Percentiles rank a stretch among this genome's conserved stretches.
phyloP scores from a whole-genome alignment of 208 protist species.

The Phytomonas sp. region DNA sequence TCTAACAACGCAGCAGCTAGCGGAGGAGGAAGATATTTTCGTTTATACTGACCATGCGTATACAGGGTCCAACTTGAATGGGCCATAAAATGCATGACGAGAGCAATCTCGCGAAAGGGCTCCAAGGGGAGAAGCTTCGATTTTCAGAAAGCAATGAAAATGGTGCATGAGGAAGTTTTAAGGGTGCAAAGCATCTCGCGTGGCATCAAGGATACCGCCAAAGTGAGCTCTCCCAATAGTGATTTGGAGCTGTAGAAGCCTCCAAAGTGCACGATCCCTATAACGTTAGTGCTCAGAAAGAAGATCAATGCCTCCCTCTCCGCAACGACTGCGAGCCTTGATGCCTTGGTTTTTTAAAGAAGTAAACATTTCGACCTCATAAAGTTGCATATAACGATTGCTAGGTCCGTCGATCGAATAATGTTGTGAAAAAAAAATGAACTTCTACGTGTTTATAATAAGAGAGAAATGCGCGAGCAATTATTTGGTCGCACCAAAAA shows the following conservation, averaged over 20 bases:
- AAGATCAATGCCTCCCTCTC: conserved; percentile 64
- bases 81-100: background rate
- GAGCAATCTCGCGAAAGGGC: background rate
- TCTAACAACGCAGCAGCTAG: conserved; percentile 42
- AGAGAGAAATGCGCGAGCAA: background rate
- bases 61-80: conserved; percentile 37
- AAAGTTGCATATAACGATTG: conserved; percentile 28
- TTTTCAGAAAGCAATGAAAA: conserved; percentile 17
- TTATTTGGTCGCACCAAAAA: background rate
- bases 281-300: conserved; percentile 51
- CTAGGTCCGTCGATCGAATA: conserved; percentile 16
- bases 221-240: background rate
- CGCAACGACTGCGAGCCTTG: conserved; percentile 30
- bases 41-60: conserved; percentile 82
- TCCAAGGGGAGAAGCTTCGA: background rate
- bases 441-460: background rate
- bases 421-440: background rate
- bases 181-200: conserved; percentile 28
- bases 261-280: conserved; percentile 55
- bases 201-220: conserved; percentile 26
- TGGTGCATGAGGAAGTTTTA: conserved; percentile 23
- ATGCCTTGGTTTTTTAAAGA: conserved; percentile 16
- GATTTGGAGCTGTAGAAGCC: conserved; percentile 14
- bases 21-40: conserved; percentile 47
- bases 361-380: conserved; percentile 16